Base-by-base conservation (phyloP, 495 filamentous ascomycete species). In the Tuber calosporum region DNA sequence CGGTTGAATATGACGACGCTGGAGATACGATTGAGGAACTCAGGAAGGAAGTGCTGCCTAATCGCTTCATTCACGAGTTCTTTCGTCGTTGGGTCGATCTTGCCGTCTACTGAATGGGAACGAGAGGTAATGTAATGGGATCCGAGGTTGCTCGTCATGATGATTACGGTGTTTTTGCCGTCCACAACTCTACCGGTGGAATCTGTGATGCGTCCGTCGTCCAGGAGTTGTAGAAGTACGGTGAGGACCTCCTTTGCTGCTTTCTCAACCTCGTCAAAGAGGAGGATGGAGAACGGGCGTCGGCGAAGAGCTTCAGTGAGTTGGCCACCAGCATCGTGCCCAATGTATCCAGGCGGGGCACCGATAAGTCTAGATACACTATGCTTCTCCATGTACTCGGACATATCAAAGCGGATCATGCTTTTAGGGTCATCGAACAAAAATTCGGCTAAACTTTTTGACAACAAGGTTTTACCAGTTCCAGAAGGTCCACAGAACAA, bases 381-480 rank as follows among this genome's bases (percentile, higher is more conserved):
- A 83, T 99, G 95, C 15, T 94, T 91, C 83, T 99, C 95, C 83
- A 98, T 96, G 83, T 99, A 99, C 82, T 99, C 95, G 11, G 95
- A 98, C 95, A 99, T 99, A 83, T 99, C 95, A 85, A 99, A 94
- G 22, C 95, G 92, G 81, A 99, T 96, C 95, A 99, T 99, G 26
- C 93, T 85, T 86, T 97, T 97, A 22, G 95, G 86, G 80, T 99
- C 95, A 81, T 99, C 95, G 84, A 99, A 99, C 45, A 99, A 87
- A 86, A 99, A 99, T 82, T 99, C 95, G 66, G 95, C 95, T 15
- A 99, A 87, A 13, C 93, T 93, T 83, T 99, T 99, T 73, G 94
- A 97, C 68, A 99, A 89, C 19, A 99, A 85, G 3, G 95, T 99
- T 85, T 99, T 99, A 83, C 95, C 95, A 2, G 95, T 99, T 83